Base-by-base conservation (phyloP, 805 yeast species). In the Brettanomyces bruxellensis region DNA sequence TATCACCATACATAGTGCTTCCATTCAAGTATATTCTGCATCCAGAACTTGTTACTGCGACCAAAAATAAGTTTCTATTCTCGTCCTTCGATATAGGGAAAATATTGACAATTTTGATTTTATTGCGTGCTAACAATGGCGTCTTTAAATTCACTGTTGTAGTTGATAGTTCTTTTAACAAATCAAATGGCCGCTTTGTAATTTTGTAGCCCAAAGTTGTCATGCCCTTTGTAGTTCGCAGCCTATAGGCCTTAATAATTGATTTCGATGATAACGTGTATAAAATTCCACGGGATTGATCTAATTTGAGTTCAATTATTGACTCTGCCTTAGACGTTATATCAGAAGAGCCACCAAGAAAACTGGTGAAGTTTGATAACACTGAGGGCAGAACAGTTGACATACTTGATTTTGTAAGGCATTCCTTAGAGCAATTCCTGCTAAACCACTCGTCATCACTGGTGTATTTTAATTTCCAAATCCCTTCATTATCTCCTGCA, bases 391-490 rank as follows among this genome's bases (percentile, higher is more conserved):
- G 63, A 32, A 78, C 66, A 34, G 74, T 70, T 1, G 83, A 66
- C 38, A 81, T 62, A 0, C 71, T 81, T 53, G 77, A 77, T 65
- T 78, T 80, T 40, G 97, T 88, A 46, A 86, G 72, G 61, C 97
- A 88, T 38, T 83, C 79, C 62, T 89, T 89, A 55, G 79, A 79
- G 58, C 95, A 86, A 55, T 82, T 85, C 57, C 86, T 83, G 51
- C 81, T 79, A 60, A 88, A 88, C 86, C 96, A 91, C 46, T 86
- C 83, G 42, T 88, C 93, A 25, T 84, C 76, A 52, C 82, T 84
- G 5, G 90, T 76, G 60, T 93, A 93, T 49, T 79, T 81, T 46
- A 93, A 69, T 59, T 87, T 91, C 96, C 96, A 93, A 39, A 93
- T 72, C 54, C 90, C 80, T 35, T 72, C 66, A 1, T 89, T 91